A percentile compares a stretch with the other conserved stretches of the same genome.
phyloP scores from a whole-genome alignment of 257 asterid genomes.

The Nicotiana obtusifolia region DNA sequence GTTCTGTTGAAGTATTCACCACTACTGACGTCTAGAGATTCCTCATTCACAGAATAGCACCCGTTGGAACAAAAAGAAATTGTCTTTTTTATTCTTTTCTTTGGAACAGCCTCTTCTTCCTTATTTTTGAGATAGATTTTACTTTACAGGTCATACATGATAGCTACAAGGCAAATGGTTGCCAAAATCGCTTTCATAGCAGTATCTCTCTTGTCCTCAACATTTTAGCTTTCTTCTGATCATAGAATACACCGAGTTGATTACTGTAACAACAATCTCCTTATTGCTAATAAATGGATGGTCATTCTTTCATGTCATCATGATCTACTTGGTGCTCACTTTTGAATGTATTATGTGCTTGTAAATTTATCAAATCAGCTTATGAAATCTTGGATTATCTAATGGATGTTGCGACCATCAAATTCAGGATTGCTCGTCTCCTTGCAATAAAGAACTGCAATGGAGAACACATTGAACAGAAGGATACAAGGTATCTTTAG shows the following conservation, averaged over 20 bases:
- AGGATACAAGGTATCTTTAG: background rate
- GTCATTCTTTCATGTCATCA: background rate
- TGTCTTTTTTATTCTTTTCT: background rate
- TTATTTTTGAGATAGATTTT: background rate
- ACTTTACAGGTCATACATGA: slow-evolving; percentile 7
- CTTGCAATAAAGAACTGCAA: background rate
- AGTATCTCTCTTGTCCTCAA: background rate
- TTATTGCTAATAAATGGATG: background rate
- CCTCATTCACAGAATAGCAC: background rate
- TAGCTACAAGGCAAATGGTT: background rate
- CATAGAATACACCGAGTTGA: background rate
- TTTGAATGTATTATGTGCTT: background rate
- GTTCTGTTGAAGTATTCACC: slow-evolving; percentile 39
- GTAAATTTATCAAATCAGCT: background rate
- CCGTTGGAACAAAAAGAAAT: background rate
- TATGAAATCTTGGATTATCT: background rate
- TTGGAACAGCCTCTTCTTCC: background rate
- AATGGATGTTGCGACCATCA: background rate
- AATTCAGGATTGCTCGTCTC: background rate
- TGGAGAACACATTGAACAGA: background rate
- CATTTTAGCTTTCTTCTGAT: background rate
- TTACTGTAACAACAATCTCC: background rate
- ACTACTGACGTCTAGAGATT: slow-evolving; percentile 3
- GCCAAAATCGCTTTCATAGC: background rate
- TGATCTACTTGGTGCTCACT: background rate